Evolutionary conservation across 768 basidiomycete genomes (phyloP).

Genomic region (Zangia roseola): DNA sequence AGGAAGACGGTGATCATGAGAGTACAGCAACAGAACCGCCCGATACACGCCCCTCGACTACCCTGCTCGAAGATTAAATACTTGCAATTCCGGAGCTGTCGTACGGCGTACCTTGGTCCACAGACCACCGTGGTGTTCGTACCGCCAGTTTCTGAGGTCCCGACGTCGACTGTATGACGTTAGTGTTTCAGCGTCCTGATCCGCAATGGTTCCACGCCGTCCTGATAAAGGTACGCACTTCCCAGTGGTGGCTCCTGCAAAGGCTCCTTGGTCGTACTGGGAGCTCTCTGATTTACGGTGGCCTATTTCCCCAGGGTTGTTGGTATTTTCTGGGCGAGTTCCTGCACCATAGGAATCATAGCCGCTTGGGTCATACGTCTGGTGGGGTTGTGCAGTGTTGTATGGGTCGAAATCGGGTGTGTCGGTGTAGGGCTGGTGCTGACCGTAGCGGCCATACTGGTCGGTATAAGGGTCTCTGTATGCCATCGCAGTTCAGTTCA

Average conservation of each 20-base stretch:
- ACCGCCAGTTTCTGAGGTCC: slow-evolving; percentile 51
- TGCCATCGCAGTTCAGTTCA: slow-evolving; percentile 33
- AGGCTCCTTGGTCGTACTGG: slow-evolving; percentile 44
- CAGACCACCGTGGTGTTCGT: slow-evolving; percentile 57
- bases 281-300: slow-evolving; percentile 33
- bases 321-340: slow-evolving; percentile 41
- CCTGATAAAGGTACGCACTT: slow-evolving; percentile 25
- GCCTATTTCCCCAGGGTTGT: slow-evolving; percentile 11
- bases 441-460: slow-evolving; percentile 28
- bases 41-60: slow-evolving; percentile 55
- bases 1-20: slow-evolving; percentile 65
- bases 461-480: slow-evolving; percentile 56
- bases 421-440: slow-evolving; percentile 35
- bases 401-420: slow-evolving; percentile 48
- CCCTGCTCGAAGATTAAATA: slow-evolving; percentile 42
- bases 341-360: slow-evolving; percentile 25
- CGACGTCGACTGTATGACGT: slow-evolving; percentile 13
- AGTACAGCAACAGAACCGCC: slow-evolving; percentile 76
- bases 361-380: slow-evolving; percentile 52
- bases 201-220: not conserved
- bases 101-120: slow-evolving; percentile 58
- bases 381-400: slow-evolving; percentile 41
- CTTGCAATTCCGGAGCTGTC: not conserved
- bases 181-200: slow-evolving; percentile 3
- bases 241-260: slow-evolving; percentile 33